These are phyloP conservation scores for Eucalyptus polybractea DNA, from an alignment of 345 rosid genomes.

Conservation along the genomic window DNA sequence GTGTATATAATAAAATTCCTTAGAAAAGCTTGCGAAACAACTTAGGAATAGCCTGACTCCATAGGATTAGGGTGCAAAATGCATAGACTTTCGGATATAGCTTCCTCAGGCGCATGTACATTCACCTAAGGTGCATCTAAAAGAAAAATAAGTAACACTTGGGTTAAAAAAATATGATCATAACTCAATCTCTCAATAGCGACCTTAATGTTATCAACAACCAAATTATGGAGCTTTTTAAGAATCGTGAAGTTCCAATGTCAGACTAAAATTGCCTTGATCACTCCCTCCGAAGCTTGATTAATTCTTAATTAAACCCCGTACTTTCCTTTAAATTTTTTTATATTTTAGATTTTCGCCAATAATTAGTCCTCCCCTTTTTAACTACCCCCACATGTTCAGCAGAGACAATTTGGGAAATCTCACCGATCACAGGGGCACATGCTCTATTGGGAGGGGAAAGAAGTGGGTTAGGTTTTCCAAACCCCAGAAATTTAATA, in stretches of 20 bases:
- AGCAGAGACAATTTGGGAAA: not conserved
- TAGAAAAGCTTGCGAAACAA: not conserved
- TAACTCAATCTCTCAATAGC: not conserved
- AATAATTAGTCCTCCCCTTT: not conserved
- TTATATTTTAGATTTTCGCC: not conserved
- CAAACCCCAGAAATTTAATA: not conserved
- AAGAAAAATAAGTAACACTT: not conserved
- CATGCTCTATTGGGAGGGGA: not conserved
- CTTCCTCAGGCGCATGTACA: not conserved
- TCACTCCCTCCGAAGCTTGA: not conserved
- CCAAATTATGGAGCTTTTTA: not conserved
- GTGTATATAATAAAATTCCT: not conserved
- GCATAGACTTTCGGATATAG: not conserved
- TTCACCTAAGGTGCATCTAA: not conserved
- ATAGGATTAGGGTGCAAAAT: not conserved
- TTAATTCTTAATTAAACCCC: not conserved
- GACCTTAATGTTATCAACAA: too few species aligned
- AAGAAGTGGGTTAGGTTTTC: not conserved
- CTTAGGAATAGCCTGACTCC: not conserved
- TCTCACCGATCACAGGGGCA: not conserved
- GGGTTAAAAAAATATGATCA: not conserved
- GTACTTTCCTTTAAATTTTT: not conserved
- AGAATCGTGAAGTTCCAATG: not conserved
- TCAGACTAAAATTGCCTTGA: not conserved
- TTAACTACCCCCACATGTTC: not conserved